phyloP scores from a whole-genome alignment of 371 early-diverging fungal genomes.

The Capillidium heterosporum region DNA sequence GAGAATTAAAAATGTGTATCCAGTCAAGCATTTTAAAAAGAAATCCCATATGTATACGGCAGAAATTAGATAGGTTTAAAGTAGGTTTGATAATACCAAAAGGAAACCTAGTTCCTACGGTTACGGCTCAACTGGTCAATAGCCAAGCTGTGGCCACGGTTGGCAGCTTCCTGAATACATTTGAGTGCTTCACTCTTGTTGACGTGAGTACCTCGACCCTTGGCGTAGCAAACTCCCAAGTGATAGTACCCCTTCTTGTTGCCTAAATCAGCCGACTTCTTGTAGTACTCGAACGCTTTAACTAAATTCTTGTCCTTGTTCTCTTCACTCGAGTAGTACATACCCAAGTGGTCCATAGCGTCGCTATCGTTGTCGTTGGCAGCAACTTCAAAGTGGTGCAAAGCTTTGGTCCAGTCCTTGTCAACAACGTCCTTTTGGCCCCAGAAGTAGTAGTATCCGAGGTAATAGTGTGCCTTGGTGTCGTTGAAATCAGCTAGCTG shows the following conservation, averaged over 20 bases:
- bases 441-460: slow-evolving; percentile 6
- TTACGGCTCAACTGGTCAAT: neutral
- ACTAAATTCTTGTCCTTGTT: slow-evolving; percentile 3
- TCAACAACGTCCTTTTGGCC: neutral
- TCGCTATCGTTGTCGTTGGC: neutral
- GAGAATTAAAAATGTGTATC: too few relatives aligned
- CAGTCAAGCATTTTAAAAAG: too few relatives aligned
- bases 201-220: neutral
- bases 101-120: too few relatives aligned
- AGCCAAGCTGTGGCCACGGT: slow-evolving; percentile 1
- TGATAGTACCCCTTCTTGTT: slow-evolving; percentile 2
- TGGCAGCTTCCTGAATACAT: slow-evolving; percentile 1
- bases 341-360: slow-evolving; percentile 2
- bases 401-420: slow-evolving; percentile 2
- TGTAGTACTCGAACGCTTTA: slow-evolving; percentile 5
- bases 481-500: neutral
- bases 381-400: neutral
- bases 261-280: slow-evolving; percentile 3
- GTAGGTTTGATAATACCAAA: too few relatives aligned
- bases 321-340: slow-evolving; percentile 1
- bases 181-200: neutral
- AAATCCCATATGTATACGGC: too few relatives aligned
- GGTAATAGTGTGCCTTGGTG: slow-evolving; percentile 2
- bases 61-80: too few relatives aligned
- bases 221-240: slow-evolving; percentile 3